A percentile compares a stretch with the other conserved stretches of the same genome.
phyloP scores from a whole-genome alignment of 2,329 filamentous ascomycete genomes.

The Metarhizium rileyi region DNA sequence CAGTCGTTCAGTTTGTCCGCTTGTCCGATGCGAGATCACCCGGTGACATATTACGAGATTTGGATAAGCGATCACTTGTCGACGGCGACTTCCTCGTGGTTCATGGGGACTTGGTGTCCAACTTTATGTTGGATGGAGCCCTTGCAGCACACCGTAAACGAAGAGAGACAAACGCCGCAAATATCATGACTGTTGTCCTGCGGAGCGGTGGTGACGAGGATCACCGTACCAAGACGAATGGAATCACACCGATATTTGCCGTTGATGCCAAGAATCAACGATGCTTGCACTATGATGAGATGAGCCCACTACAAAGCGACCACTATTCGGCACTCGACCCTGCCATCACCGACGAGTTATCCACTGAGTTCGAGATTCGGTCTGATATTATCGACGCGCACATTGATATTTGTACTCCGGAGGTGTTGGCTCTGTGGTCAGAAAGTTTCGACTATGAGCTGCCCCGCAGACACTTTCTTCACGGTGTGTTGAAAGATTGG shows the following conservation, averaged over 20 bases:
- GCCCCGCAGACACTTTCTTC: conserved; percentile 78
- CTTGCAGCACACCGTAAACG: conserved; percentile 72
- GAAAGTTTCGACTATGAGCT: conserved; percentile 97
- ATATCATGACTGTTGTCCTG: conserved; percentile 95
- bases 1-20: conserved; percentile 71
- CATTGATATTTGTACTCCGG: conserved; percentile 95
- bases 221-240: conserved; percentile 69
- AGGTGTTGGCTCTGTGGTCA: conserved; percentile 89
- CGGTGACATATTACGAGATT: conserved; percentile 88
- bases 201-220: conserved; percentile 59
- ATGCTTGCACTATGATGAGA: conserved; percentile 91
- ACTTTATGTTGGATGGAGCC: conserved; percentile 72
- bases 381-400: conserved; percentile 87
- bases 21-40: conserved; percentile 75
- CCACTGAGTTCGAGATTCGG: conserved; percentile 68
- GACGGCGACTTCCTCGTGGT: conserved; percentile 87
- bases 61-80: conserved; percentile 78
- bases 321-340: conserved; percentile 65
- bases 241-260: conserved; percentile 73
- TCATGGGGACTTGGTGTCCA: conserved; percentile 86
- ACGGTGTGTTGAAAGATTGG: conserved; percentile 90
- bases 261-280: conserved; percentile 71
- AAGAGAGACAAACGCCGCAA: conserved; percentile 76
- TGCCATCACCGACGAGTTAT: conserved; percentile 61
- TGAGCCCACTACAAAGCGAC: conserved; percentile 57